phyloP scores from a whole-genome alignment of 768 basidiomycete genomes.

The Tylopilus cervinicoccineus region DNA sequence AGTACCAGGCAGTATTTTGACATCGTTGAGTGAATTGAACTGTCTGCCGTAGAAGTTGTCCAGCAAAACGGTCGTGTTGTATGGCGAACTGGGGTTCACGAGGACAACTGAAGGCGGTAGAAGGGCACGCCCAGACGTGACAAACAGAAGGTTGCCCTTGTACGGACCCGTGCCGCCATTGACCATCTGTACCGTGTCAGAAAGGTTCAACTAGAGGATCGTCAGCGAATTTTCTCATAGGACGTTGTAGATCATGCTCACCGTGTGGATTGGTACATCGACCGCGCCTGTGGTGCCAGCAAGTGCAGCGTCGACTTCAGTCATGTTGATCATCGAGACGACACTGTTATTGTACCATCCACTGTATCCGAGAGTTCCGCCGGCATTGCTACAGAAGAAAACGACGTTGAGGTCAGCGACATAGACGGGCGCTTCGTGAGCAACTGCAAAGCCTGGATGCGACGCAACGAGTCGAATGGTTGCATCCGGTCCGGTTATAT shows the following conservation, averaged over 20 bases:
- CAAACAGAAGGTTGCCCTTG: slow-evolving; percentile 53
- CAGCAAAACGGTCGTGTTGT: slow-evolving; percentile 67
- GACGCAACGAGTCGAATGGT: slow-evolving; percentile 59
- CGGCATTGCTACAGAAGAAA: slow-evolving; percentile 69
- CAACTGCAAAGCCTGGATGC: slow-evolving; percentile 63
- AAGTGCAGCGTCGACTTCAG: slow-evolving; percentile 48
- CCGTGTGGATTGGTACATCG: slow-evolving; percentile 49
- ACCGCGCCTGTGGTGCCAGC: slow-evolving; percentile 34
- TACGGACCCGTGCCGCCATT: slow-evolving; percentile 67
- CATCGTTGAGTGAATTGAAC: slow-evolving; percentile 81
- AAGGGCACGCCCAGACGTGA: slow-evolving; percentile 62
- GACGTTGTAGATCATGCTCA: slow-evolving; percentile 9
- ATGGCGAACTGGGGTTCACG: slow-evolving; percentile 60
- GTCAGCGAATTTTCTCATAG: not conserved
- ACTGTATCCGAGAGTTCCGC: slow-evolving; percentile 61
- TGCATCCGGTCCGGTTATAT: slow-evolving; percentile 54
- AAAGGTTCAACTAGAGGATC: slow-evolving; percentile 49
- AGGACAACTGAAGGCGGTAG: slow-evolving; percentile 61
- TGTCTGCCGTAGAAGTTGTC: slow-evolving; percentile 81
- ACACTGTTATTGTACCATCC: slow-evolving; percentile 62
- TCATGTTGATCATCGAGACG: slow-evolving; percentile 58
- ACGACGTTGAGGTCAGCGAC: slow-evolving; percentile 60
- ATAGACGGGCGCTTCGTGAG: slow-evolving; percentile 78
- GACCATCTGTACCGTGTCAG: slow-evolving; percentile 62
- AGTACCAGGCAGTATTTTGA: slow-evolving; percentile 65